These are phyloP conservation scores for Tricholoma sp. DNA, from an alignment of 768 basidiomycete species.

Conservation along the genomic window DNA sequence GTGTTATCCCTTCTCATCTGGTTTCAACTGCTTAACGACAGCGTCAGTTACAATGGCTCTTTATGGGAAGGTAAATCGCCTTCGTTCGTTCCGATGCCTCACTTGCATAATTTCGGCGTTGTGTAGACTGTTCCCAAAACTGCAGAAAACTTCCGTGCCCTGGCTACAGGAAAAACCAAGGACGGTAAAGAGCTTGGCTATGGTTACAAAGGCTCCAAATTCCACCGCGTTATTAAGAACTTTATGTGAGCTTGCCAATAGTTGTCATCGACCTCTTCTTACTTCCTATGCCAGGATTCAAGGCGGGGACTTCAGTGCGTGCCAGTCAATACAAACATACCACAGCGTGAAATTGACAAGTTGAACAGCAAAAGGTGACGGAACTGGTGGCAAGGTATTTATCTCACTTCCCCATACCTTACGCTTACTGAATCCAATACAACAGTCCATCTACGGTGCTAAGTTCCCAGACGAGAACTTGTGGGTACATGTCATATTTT, in stretches of 20 bases:
- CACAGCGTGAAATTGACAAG: slow-evolving; percentile 10
- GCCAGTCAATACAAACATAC: not conserved
- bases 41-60: slow-evolving; percentile 76
- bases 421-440: not conserved
- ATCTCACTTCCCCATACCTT: not conserved
- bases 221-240: slow-evolving; percentile 94
- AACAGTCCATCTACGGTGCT: slow-evolving; percentile 89
- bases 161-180: slow-evolving; percentile 79
- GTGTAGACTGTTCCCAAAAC: slow-evolving; percentile 90
- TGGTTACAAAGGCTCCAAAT: slow-evolving; percentile 93
- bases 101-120: not conserved
- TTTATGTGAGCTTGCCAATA: slow-evolving; percentile 61
- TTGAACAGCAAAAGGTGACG: slow-evolving; percentile 68
- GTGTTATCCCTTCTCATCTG: slow-evolving; percentile 17
- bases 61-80: slow-evolving; percentile 70
- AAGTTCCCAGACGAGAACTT: slow-evolving; percentile 96
- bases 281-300: slow-evolving; percentile 62
- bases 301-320: slow-evolving; percentile 96
- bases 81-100: not conserved
- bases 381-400: slow-evolving; percentile 83
- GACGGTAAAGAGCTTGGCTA: slow-evolving; percentile 74
- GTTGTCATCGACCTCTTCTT: not conserved
- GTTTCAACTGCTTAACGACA: not conserved
- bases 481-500: slow-evolving; percentile 35
- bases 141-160: slow-evolving; percentile 94